A percentile compares a stretch with the other conserved stretches of the same genome.
Conservation (phyloP, 805 yeast genomes). For the Ogataea pilisensis region DNA sequence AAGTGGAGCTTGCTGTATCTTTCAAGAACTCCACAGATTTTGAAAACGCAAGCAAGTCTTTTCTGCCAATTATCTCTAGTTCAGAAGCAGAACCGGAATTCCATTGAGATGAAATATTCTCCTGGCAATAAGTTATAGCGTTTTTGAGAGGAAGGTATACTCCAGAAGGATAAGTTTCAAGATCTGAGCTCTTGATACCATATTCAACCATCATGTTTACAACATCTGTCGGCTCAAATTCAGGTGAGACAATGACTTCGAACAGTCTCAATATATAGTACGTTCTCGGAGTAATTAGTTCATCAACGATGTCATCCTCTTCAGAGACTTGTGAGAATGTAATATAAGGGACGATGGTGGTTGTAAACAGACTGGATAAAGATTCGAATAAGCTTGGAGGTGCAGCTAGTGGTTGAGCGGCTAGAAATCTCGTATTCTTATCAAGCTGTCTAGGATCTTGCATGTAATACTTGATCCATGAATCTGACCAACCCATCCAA, state of each 20-base stretch:
- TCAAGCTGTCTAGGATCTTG: conserved; percentile 34
- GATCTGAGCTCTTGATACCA: conserved; percentile 43
- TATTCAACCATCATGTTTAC: conserved; percentile 59
- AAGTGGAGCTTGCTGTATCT: conserved; percentile 4
- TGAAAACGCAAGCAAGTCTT: conserved; percentile 44
- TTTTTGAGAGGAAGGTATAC: conserved; percentile 64
- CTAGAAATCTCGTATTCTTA: conserved; percentile 35
- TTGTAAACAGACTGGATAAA: conserved; percentile 45
- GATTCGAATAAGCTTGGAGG: conserved; percentile 63
- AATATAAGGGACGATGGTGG: conserved; percentile 50
- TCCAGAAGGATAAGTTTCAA: conserved; percentile 75
- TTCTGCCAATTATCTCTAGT: conserved; percentile 60
- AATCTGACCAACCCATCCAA: conserved; percentile 72
- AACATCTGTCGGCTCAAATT: conserved; percentile 48
- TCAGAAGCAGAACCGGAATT: conserved; percentile 31
- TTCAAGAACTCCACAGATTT: conserved; percentile 3
- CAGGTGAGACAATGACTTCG: conserved; percentile 55
- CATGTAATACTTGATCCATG: conserved; percentile 59
- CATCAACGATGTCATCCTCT: conserved; percentile 56
- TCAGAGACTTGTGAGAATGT: conserved; percentile 66
- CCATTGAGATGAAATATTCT: conserved; percentile 46
- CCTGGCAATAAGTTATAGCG: conserved; percentile 51
- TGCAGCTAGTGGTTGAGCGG: conserved; percentile 41
- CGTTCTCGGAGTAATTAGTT: conserved; percentile 61
- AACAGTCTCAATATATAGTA: conserved; percentile 54